A percentile compares a stretch with the other conserved stretches of the same genome.
Evolutionary conservation across 345 rosid genomes (phyloP).

Genomic region (Mangifera indica): DNA sequence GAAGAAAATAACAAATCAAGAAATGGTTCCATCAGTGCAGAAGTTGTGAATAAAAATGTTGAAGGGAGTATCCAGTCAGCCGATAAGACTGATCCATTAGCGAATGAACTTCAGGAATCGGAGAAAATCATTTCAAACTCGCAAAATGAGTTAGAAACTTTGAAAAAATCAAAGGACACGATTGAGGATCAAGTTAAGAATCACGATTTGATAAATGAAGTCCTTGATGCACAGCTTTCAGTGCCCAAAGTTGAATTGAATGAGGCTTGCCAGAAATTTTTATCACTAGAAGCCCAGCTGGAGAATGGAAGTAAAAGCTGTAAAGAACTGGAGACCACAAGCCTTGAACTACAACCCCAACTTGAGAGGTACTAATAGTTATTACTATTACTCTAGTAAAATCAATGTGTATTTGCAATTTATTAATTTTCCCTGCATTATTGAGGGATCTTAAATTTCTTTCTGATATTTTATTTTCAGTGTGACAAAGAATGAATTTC

Average conservation of each 20-base stretch:
- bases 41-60: conserved; percentile 31
- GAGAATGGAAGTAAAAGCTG: conserved; percentile 42
- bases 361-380: conserved; percentile 47
- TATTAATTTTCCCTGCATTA: not conserved
- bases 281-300: conserved; percentile 43
- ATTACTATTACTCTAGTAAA: not conserved
- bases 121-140: conserved; percentile 33
- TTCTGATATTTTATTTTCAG: conserved; percentile 44
- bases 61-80: conserved; percentile 33
- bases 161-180: conserved; percentile 31
- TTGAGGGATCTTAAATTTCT: conserved; percentile 19
- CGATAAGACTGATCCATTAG: conserved; percentile 24
- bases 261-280: conserved; percentile 35
- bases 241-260: conserved; percentile 34
- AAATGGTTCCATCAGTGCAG: conserved; percentile 23
- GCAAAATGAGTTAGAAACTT: conserved; percentile 39
- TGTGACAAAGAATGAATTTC: conserved; percentile 34
- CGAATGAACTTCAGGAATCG: conserved; percentile 42
- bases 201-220: conserved; percentile 34
- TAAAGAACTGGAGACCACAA: conserved; percentile 46
- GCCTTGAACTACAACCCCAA: conserved; percentile 47
- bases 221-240: conserved; percentile 34
- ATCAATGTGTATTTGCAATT: not conserved
- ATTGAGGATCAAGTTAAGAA: conserved; percentile 43
- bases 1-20: conserved; percentile 38